Evolutionary conservation across 352 stramenopile species (phyloP), one percentile per base, ranked within the genome.

Genomic region (Pilasporangium apinafurcum): DNA sequence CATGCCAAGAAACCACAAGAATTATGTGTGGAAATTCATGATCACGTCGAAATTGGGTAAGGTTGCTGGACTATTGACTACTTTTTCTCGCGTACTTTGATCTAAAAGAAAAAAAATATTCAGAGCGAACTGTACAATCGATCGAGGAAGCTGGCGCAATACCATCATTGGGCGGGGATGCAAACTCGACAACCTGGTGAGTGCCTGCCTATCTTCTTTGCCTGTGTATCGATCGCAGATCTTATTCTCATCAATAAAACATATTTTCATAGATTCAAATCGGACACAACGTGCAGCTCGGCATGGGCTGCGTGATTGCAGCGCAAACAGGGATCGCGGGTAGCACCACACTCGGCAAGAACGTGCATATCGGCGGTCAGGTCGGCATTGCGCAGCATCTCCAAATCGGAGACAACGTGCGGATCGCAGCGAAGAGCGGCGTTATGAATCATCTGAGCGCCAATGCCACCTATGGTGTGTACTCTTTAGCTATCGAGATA

Each of bases 41-140:
- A 86, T 44, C 49, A 92, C 58, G 83, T 92, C 25, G 83, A 94
- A 59, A 92, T 94, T 30, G 83, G 78, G 75, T 86, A 36, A n/a
- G 37, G 51, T 44, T 52, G 14, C 25, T 42, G n/a, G 13, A 20
- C 1, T 2, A 29, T 1, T 26, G 20, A 16, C 14, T 17, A 10
- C 27, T 0, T n/a, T 22, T 7, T 33, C 18, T 39, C n/a, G n/a
- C n/a, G n/a, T n/a, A n/a, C n/a, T n/a, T n/a, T n/a, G n/a, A n/a
- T n/a, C n/a, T n/a, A n/a, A n/a, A n/a, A n/a, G n/a, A n/a, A n/a
- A n/a, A n/a, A n/a, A n/a, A 2, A 33, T 20, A 28, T 26, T 20
- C 43, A 88, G 81, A 29, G 76, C 80, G 0, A 92, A 92, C 50
- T 82, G 56, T 26, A 68, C 78, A 13, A 88, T 94, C 37, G 83